Percentiles rank a stretch among this genome's conserved stretches.
Evolutionary conservation across 169 alveolate species (phyloP).

Genomic region (Plasmodium inui): DNA sequence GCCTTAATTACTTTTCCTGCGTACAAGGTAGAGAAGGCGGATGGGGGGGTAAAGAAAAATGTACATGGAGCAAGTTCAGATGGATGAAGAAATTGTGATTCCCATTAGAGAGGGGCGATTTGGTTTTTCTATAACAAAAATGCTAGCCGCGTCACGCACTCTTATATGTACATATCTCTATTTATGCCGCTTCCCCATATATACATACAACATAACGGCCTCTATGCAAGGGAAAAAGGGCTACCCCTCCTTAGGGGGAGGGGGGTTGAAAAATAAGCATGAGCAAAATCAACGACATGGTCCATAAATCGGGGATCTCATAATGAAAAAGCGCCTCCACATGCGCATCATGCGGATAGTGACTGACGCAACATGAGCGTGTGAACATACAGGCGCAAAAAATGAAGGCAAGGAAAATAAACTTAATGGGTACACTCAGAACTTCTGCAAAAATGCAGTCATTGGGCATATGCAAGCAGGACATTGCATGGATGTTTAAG

Average conservation of each 20-base stretch:
- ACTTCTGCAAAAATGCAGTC: neutral
- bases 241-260: neutral
- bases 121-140: too few species aligned
- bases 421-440: neutral
- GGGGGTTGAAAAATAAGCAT: neutral
- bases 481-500: neutral
- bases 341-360: neutral
- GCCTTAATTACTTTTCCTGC: constrained; percentile 79
- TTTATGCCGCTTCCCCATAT: neutral
- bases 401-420: neutral
- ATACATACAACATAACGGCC: neutral
- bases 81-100: neutral
- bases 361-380: neutral
- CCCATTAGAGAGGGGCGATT: neutral
- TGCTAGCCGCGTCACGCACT: neutral
- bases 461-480: neutral
- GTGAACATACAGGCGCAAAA: neutral
- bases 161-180: neutral
- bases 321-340: neutral
- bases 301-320: neutral
- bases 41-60: neutral
- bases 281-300: neutral
- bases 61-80: neutral
- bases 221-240: neutral
- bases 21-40: neutral